Conservation (phyloP, 164 flowering plant species). For the Liriodendron chinense region DNA sequence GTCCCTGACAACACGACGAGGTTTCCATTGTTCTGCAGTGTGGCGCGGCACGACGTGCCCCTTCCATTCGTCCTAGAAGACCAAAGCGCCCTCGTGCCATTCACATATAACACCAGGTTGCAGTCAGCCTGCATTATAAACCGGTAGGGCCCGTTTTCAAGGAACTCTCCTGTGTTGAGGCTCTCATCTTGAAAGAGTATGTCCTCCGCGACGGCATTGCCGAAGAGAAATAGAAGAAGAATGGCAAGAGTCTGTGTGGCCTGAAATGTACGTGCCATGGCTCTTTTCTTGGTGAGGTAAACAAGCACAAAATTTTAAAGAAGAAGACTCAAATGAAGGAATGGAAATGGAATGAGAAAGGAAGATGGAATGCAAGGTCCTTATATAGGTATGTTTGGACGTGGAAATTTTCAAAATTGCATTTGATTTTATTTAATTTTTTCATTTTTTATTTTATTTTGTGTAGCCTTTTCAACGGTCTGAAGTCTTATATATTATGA, state of each 20-base stretch:
- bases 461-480: too few relatives aligned
- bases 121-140: conserved; percentile 15
- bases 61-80: conserved; percentile 10
- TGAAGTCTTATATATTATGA: too few relatives aligned
- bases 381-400: too few relatives aligned
- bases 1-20: conserved; percentile 11
- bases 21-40: conserved; percentile 8
- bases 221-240: neutral
- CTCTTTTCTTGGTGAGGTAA: neutral
- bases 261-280: neutral
- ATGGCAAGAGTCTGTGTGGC: neutral
- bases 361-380: too few relatives aligned
- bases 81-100: conserved; percentile 5
- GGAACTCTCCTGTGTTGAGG: conserved; percentile 8
- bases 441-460: too few relatives aligned
- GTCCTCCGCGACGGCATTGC: conserved; percentile 8
- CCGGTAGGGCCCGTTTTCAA: conserved; percentile 16
- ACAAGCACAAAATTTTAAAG: too few relatives aligned
- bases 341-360: too few relatives aligned
- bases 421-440: too few relatives aligned
- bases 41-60: conserved; percentile 10
- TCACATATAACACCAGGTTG: conserved; percentile 15
- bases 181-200: conserved; percentile 12
- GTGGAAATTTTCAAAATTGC: too few relatives aligned
- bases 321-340: too few relatives aligned